These are phyloP conservation scores for Fusarium compactum DNA, from an alignment of 2,329 filamentous ascomycete species.

Conservation along the genomic window DNA sequence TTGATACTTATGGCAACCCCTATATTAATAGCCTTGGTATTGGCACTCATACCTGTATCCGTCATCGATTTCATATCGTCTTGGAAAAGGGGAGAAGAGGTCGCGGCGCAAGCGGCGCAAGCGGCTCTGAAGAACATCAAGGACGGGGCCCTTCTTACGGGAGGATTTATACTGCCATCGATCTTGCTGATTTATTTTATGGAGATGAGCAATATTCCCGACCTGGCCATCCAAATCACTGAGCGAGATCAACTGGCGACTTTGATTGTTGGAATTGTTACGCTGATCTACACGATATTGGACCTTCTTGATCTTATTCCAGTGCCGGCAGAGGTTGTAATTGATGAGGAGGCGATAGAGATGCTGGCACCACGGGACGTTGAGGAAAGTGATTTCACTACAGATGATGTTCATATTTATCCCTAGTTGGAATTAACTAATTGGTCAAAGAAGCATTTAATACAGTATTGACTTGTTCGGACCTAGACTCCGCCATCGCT, in stretches of 20 bases:
- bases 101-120: fast-evolving
- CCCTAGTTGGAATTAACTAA: too few species aligned
- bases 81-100: background rate
- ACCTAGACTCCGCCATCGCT: background rate
- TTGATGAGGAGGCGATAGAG: background rate
- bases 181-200: background rate
- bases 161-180: background rate
- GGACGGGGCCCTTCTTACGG: fast-evolving
- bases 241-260: conserved; percentile 26
- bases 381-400: too few species aligned
- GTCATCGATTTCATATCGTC: fast-evolving
- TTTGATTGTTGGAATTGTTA: conserved; percentile 11
- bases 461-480: too few species aligned
- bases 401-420: too few species aligned
- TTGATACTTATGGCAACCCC: background rate
- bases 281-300: conserved; percentile 1
- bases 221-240: background rate
- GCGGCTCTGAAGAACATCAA: background rate
- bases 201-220: background rate
- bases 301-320: background rate
- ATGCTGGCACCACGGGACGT: background rate
- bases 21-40: fast-evolving
- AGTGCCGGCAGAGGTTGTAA: background rate
- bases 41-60: fast-evolving
- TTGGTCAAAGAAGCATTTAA: too few species aligned